A percentile compares a stretch with the other conserved stretches of the same genome.
These are phyloP conservation scores for Starmerella stellata DNA, from an alignment of 805 yeast genomes.

Conservation along the genomic window DNA sequence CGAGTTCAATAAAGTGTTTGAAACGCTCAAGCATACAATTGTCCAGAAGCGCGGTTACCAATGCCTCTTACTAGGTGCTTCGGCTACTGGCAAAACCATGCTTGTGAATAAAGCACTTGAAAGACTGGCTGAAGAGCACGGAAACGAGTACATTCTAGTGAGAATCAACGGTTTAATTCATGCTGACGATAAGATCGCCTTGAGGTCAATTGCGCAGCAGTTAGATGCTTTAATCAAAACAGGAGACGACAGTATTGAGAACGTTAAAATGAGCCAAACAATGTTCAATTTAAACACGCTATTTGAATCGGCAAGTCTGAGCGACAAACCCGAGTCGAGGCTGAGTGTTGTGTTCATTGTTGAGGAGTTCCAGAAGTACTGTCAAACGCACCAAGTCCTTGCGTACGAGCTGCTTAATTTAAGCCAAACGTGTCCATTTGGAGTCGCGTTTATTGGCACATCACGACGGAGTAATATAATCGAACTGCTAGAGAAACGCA, in stretches of 20 bases:
- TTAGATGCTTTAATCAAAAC: constrained; percentile 32
- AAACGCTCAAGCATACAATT: constrained; percentile 46
- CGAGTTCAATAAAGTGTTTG: constrained; percentile 33
- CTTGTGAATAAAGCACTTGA: constrained; percentile 41
- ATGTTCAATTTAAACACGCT: constrained; percentile 18
- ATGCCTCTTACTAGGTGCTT: constrained; percentile 58
- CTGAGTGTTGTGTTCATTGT: constrained; percentile 44
- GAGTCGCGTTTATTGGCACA: constrained; percentile 66
- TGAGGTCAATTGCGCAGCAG: constrained; percentile 73
- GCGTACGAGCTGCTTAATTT: constrained; percentile 76
- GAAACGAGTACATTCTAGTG: constrained; percentile 38
- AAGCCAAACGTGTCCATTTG: constrained; percentile 51
- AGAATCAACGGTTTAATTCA: constrained; percentile 55
- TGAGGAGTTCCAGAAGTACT: constrained; percentile 72
- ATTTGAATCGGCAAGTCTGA: constrained; percentile 14
- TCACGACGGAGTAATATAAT: constrained; percentile 58
- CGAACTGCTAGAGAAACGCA: constrained; percentile 78
- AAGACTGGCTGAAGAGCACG: constrained; percentile 27
- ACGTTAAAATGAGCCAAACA: constrained; percentile 20
- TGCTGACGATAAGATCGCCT: constrained; percentile 56
- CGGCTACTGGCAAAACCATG: constrained; percentile 57
- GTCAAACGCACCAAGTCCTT: constrained; percentile 59
- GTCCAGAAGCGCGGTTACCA: constrained; percentile 64
- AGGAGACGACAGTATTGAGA: constrained; percentile 19
- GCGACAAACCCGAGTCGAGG: constrained; percentile 8